phyloP scores from a whole-genome alignment of 768 basidiomycete genomes.

The Mrakia gelida region DNA sequence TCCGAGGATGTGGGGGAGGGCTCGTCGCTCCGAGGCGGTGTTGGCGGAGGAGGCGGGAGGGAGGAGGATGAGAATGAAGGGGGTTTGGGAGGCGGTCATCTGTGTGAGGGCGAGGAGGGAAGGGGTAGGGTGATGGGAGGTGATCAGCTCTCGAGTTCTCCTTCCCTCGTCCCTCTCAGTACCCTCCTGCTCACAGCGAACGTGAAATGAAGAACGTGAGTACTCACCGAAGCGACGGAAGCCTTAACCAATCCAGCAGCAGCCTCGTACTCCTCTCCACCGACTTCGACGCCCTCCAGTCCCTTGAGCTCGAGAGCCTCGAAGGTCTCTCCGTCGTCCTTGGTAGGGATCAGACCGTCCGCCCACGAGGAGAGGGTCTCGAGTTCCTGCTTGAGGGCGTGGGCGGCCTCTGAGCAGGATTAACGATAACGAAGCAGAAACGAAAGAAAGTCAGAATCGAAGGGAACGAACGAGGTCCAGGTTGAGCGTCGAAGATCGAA shows the following conservation, averaged over 20 bases:
- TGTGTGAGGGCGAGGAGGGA: neutral
- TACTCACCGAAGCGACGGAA: conserved; percentile 50
- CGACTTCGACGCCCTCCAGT: conserved; percentile 52
- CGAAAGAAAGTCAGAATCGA: neutral
- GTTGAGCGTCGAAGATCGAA: neutral
- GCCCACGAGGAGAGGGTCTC: conserved; percentile 56
- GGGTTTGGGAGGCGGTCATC: conserved; percentile 26
- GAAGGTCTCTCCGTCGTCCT: conserved; percentile 50
- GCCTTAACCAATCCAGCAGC: conserved; percentile 52
- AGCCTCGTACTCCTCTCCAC: conserved; percentile 54
- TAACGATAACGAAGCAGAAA: no score
- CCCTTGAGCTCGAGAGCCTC: conserved; percentile 60
- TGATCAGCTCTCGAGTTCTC: conserved; percentile 41
- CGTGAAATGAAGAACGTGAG: conserved; percentile 26
- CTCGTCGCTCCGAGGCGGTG: neutral
- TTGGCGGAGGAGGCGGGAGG: conserved; percentile 8
- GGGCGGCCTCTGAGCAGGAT: conserved; percentile 38
- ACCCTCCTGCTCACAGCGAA: neutral
- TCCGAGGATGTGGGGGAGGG: no score
- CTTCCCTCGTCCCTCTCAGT: neutral
- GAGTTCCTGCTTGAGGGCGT: conserved; percentile 47
- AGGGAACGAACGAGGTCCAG: neutral
- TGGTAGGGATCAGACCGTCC: conserved; percentile 45
- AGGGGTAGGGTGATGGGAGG: conserved; percentile 35
- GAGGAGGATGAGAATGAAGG: conserved; percentile 28